Evolutionary conservation across 257 asterid genomes (phyloP), one percentile per base, ranked within the genome.

Genomic region (Penstemon barbatus): DNA sequence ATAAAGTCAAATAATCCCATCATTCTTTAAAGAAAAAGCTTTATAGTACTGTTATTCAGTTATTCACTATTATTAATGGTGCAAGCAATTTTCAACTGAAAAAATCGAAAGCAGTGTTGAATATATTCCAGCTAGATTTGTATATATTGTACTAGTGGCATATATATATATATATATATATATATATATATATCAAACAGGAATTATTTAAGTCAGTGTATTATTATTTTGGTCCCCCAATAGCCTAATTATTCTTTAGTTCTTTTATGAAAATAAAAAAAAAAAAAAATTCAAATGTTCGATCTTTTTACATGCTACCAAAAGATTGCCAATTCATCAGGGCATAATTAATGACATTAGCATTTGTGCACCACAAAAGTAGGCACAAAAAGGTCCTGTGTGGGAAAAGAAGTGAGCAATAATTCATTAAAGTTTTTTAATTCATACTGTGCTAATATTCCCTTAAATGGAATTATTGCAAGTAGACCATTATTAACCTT

Each of bases 61-160:
- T 25, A 75, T 75, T 70, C 77, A 83, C 72, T 46, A 69, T 70
- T 86, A 83, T 71, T 46, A 69, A 72, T 86, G 79, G 88, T 78
- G 84, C 78, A 69, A 77, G 79, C 75, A 69, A 82, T 81, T 87
- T 87, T 84, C 86, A 79, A 82, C 60, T 39, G 61, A 75, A 77
- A 73, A 81, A 82, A 81, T 70, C 58, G 84, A 87, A 81, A 78
- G 80, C 86, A 46, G 72, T 62, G 80, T 87, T 84, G 86, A 87
- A 87, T 87, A 81, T 78, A 81, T 79, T 81, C 83, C 61, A 12
- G 33, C 36, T 46, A 9, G 10, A 49, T 1, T 59, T 75, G 62
- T 71, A 25, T 25, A 25, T 25, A 25, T 25, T 1, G 33, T 25
- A 25, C 33, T 25, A 79, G 89, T 82, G 90, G 83, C 81, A 76